phyloP scores from a whole-genome alignment of 805 yeast species.

The Metschnikowia rubicola region DNA sequence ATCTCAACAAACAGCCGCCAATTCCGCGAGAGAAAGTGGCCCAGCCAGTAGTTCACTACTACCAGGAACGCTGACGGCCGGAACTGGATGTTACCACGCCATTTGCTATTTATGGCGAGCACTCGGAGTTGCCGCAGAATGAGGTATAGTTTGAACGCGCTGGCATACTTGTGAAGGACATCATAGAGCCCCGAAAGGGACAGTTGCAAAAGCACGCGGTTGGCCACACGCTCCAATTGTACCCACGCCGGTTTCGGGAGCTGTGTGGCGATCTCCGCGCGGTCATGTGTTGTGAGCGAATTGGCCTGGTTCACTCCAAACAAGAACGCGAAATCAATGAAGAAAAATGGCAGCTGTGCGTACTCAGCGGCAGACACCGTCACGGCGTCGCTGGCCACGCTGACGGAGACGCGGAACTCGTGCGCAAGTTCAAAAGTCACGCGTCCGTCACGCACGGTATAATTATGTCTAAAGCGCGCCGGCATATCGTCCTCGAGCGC shows the following conservation, averaged over 20 bases:
- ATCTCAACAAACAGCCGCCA: constrained; percentile 57
- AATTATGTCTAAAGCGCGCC: constrained; percentile 50
- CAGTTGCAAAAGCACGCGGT: constrained; percentile 44
- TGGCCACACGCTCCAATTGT: constrained; percentile 54
- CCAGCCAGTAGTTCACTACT: constrained; percentile 60
- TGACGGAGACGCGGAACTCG: constrained; percentile 60
- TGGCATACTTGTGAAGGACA: constrained; percentile 55
- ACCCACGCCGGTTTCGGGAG: constrained; percentile 31
- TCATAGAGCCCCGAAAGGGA: constrained; percentile 54
- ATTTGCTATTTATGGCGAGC: constrained; percentile 42
- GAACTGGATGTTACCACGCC: constrained; percentile 62
- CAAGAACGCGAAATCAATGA: constrained; percentile 70
- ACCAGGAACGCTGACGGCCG: constrained; percentile 54
- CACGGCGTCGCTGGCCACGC: constrained; percentile 59
- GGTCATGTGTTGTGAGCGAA: constrained; percentile 27
- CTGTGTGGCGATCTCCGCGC: constrained; percentile 24
- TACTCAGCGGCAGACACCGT: constrained; percentile 49
- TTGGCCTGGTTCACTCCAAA: constrained; percentile 46
- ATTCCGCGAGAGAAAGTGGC: constrained; percentile 41
- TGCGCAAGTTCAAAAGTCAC: constrained; percentile 59
- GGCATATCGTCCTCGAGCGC: constrained; percentile 70
- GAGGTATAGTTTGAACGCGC: constrained; percentile 60
- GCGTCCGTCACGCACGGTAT: constrained; percentile 71
- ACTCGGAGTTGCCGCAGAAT: constrained; percentile 55
- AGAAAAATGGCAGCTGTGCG: constrained; percentile 58